These are phyloP conservation scores for Globisporangium okanoganense DNA, from an alignment of 352 stramenopile species.

Conservation along the genomic window DNA sequence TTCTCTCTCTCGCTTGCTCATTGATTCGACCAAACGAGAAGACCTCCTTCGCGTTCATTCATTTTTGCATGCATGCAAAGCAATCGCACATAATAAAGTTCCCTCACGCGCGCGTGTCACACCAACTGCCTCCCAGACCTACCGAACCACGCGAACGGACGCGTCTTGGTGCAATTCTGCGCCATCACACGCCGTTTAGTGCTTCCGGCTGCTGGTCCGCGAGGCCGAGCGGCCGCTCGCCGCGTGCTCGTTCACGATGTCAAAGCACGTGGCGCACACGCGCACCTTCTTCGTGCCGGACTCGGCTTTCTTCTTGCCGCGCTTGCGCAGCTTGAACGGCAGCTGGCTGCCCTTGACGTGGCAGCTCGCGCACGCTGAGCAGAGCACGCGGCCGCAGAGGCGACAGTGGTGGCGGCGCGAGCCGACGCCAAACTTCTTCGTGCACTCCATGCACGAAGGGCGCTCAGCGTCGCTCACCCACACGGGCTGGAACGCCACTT, in stretches of 20 bases:
- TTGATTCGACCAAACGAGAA: no score
- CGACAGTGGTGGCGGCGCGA: constrained; percentile 56
- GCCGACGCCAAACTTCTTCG: constrained; percentile 47
- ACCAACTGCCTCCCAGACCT: not conserved
- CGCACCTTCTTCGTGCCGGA: constrained; percentile 50
- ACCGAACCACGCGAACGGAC: no score
- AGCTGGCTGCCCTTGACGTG: constrained; percentile 32
- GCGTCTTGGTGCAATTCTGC: not conserved
- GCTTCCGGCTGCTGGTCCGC: constrained; percentile 8
- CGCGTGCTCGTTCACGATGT: constrained; percentile 19
- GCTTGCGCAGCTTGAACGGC: constrained; percentile 42
- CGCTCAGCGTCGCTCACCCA: constrained; percentile 55
- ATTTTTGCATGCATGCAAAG: no score
- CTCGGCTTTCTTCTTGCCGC: constrained; percentile 49
- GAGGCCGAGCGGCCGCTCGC: constrained; percentile 3
- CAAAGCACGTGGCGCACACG: constrained; percentile 73
- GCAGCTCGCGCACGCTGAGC: constrained; percentile 39
- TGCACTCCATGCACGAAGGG: constrained; percentile 50
- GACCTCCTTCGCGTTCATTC: no score
- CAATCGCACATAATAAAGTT: no score
- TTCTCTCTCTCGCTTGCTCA: no score
- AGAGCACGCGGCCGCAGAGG: constrained; percentile 51
- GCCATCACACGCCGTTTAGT: not conserved
- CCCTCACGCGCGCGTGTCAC: no score
- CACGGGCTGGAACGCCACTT: constrained; percentile 38